Conservation (phyloP, 805 yeast species). For the Ogataea trehalophila region DNA sequence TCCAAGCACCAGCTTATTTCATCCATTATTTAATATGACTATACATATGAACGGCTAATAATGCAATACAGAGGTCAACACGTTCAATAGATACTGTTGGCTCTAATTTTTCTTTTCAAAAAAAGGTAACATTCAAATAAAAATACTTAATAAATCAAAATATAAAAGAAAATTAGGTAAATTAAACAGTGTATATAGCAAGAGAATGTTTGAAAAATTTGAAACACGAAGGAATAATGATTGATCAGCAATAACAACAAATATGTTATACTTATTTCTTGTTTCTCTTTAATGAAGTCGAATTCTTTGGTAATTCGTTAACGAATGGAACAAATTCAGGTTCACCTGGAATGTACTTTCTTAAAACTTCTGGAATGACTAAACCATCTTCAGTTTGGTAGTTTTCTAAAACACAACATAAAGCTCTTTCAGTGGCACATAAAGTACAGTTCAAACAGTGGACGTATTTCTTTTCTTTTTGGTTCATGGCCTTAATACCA, state of each 20-base stretch:
- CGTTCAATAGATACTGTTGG: no score
- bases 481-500: constrained; percentile 93
- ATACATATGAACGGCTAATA: no score
- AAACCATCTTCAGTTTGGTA: constrained; percentile 97
- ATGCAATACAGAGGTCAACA: no score
- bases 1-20: no score
- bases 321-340: constrained; percentile 92
- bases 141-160: no score
- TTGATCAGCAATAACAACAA: background rate
- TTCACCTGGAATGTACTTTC: constrained; percentile 96
- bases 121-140: no score
- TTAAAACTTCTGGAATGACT: constrained; percentile 88
- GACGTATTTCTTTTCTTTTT: constrained; percentile 94
- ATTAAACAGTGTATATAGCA: no score
- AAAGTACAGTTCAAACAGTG: constrained; percentile 97
- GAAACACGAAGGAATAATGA: no score
- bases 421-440: constrained; percentile 97
- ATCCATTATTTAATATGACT: no score
- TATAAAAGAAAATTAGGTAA: no score
- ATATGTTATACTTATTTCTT: background rate
- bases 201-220: no score
- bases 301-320: constrained; percentile 91
- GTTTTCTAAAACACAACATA: constrained; percentile 95
- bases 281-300: constrained; percentile 67
- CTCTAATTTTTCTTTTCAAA: no score